These are phyloP conservation scores for Pseudonitzschia delicatissima DNA, from an alignment of 108 stramenopile species.

Conservation along the genomic window DNA sequence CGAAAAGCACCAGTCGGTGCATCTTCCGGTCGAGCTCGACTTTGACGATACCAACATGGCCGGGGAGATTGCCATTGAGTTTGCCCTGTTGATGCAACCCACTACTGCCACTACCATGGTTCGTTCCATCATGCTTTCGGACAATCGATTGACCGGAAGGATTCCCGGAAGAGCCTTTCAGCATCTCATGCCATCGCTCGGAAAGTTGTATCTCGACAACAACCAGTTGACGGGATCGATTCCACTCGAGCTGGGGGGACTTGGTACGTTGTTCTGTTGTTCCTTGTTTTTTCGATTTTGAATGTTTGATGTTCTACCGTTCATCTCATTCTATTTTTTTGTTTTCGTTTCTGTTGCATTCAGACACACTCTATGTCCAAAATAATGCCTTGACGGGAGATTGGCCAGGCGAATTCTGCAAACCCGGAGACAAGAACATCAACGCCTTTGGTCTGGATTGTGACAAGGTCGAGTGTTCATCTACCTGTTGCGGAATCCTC, in stretches of 20 bases:
- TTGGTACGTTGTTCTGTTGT: conserved; percentile 32
- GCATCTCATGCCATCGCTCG: conserved; percentile 20
- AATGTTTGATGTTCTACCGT: neutral
- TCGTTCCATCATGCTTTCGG: neutral
- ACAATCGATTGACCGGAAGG: conserved; percentile 39
- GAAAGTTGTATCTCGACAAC: conserved; percentile 35
- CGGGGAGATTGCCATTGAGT: conserved; percentile 1
- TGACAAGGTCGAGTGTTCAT: conserved; percentile 23
- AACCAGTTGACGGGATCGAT: conserved; percentile 46
- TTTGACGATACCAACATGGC: conserved; percentile 11
- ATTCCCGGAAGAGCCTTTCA: conserved; percentile 27
- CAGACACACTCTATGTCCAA: conserved; percentile 39
- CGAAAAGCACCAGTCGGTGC: no score
- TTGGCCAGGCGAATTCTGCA: conserved; percentile 42
- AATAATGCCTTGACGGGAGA: conserved; percentile 39
- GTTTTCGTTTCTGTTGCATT: neutral
- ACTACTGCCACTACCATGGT: neutral
- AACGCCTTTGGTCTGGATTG: conserved; percentile 38
- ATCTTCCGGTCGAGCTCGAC: conserved; percentile 9
- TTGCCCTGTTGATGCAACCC: neutral
- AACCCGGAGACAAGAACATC: conserved; percentile 5
- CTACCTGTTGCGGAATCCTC: conserved; percentile 16
- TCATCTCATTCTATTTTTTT: neutral
- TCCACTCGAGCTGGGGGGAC: conserved; percentile 21
- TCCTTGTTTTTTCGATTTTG: neutral